Evolutionary conservation across 192 early-diverging fungal genomes (phyloP), one percentile per base, ranked within the genome.

Genomic region (Funneliformis geosporum): DNA sequence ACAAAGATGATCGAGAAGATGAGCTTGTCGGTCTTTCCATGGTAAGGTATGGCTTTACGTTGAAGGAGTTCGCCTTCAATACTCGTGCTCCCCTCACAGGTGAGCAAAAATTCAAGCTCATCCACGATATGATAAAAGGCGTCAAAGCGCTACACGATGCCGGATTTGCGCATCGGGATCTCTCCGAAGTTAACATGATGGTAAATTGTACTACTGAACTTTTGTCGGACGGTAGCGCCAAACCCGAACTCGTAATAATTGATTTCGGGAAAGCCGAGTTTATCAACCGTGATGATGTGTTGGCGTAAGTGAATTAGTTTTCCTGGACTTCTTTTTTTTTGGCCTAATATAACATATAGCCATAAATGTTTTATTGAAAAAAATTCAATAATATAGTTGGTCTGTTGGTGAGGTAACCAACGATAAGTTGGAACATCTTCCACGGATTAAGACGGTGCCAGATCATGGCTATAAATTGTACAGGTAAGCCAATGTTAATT

Each of bases 261-360:
- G 89, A 90, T 79, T 90, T 90, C 80, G 89, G 89, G 14, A 90
- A 90, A 72, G 87, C 89, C 0, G 86, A 86, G 5, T 91, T 91
- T 83, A 84, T 86, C 65, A 77, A 82, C 12, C 68, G 75, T 0
- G 80, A 82, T 16, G 87, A 89, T 73, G 87, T 89, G 0, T 47
- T 81, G 11, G 79, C 82, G 44, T 90, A 86, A 87, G 86, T 86
- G 62, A 82, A 84, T 33, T 33, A 33, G 0, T 33, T 33, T 33
- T 33, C 2, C 33, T 33, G 39, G 68, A 86, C 43, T 82, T 85
- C 6, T 38, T 66, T 1, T 66, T 66, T 7, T 38, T 23, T 38
- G 21, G 11, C 7, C 25, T 16, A 65, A 65, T 10, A 33, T 10
- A 8, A 5, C 16, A 55, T 5, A 50, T 16, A 55, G 18, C 16